phyloP scores from a whole-genome alignment of 1,139 yeast genomes.

The Zhuliangozyma parablackwelliae region DNA sequence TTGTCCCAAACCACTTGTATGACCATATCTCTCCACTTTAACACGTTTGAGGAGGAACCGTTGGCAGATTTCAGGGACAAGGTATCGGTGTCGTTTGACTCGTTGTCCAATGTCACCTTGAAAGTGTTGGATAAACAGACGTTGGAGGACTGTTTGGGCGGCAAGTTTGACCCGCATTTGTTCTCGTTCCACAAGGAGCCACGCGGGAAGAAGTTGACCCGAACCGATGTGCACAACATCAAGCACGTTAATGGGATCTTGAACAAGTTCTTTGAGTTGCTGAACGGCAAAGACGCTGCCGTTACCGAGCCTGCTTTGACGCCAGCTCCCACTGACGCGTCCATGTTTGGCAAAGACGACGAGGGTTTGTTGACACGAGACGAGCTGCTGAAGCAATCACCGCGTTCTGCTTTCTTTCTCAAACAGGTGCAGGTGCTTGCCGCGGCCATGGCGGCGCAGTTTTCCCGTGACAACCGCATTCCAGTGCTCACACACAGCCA shows the following conservation, averaged over 20 bases:
- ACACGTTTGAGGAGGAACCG: constrained; percentile 31
- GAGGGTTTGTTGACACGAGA: background rate
- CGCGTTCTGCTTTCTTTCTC: constrained; percentile 19
- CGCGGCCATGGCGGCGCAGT: constrained; percentile 22
- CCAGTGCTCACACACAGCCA: constrained; percentile 26
- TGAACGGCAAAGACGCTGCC: constrained; percentile 32
- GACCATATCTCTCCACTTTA: constrained; percentile 32
- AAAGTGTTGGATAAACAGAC: constrained; percentile 16
- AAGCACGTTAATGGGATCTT: constrained; percentile 29
- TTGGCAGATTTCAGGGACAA: constrained; percentile 22
- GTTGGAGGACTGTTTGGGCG: constrained; percentile 27
- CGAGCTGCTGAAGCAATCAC: background rate
- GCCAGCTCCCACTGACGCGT: background rate
- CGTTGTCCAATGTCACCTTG: constrained; percentile 18
- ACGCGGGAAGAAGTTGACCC: constrained; percentile 8
- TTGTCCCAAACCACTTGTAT: constrained; percentile 22
- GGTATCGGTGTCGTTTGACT: constrained; percentile 26
- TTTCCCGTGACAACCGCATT: constrained; percentile 19
- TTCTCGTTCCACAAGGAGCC: too few species aligned
- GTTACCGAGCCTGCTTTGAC: constrained; percentile 2
- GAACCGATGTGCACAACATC: constrained; percentile 30
- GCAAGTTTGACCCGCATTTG: constrained; percentile 15
- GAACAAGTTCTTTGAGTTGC: constrained; percentile 26
- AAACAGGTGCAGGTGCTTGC: constrained; percentile 25
- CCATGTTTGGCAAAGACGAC: constrained; percentile 1